Evolutionary conservation across 2,329 filamentous ascomycete genomes (phyloP), one percentile per base, ranked within the genome.

Genomic region (Xylariaceae sp.): DNA sequence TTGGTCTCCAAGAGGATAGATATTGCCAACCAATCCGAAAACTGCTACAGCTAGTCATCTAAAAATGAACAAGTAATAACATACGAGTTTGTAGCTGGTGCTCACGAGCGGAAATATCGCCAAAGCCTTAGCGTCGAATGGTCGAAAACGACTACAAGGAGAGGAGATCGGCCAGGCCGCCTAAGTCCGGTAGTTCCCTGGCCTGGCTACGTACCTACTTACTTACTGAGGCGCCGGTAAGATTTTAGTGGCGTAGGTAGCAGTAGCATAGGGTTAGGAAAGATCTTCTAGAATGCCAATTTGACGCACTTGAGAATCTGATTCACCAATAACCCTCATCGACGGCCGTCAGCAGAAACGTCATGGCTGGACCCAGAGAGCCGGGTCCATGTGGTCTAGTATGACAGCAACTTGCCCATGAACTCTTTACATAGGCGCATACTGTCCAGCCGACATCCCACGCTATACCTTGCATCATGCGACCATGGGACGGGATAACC

Each of bases 151-250:
- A 49, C 26, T 40, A n/a, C 41, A 32, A 21, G 26, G 41, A 42
- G 44, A 42, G 37, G 37, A 50, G 23, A 51, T 60, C 60, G 57
- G 60, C 42, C 49, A 59, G 52, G 29, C 60, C 57, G 60, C 50
- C 7, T 14, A 4, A 42, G 49, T 44, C 47, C 45, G 40, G 54
- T 37, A 37, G n/a, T n/a, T n/a, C 10, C 26, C 26, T 29, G 26
- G 26, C 26, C 26, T 29, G 43, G n/a, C n/a, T n/a, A n/a, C n/a
- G n/a, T n/a, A n/a, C n/a, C 42, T 46, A 41, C 10, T 18, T 7
- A 16, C 51, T 50, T 48, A 43, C 43, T 20, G 12, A 3, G 20
- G 26, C 47, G 45, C 44, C 21, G 26, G 54, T 62, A 3, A 62
- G 54, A 53, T 53, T 56, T 60, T 60, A 60, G 60, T 42, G 48